Evolutionary conservation across 495 filamentous ascomycete genomes (phyloP).

Genomic region (Margaritispora aquatica): DNA sequence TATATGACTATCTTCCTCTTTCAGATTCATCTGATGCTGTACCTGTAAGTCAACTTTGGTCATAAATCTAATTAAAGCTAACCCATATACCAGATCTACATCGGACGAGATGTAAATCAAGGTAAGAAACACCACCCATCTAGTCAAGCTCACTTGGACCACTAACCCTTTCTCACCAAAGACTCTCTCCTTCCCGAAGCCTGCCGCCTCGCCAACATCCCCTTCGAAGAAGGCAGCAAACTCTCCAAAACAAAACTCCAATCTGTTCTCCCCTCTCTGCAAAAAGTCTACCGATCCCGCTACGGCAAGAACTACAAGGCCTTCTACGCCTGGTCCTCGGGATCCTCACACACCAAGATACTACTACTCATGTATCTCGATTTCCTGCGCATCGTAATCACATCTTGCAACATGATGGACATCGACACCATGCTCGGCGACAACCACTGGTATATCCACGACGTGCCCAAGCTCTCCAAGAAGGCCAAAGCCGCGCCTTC

Average conservation of each 20-base stretch:
- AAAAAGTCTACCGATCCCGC: slow-evolving; percentile 1
- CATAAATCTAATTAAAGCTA: not conserved
- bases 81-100: slow-evolving; percentile 13
- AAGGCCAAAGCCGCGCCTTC: not conserved
- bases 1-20: slow-evolving; percentile 18
- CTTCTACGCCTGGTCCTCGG: slow-evolving; percentile 18
- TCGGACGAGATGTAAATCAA: slow-evolving; percentile 18
- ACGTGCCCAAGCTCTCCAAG: slow-evolving; percentile 14
- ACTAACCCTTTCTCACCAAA: not conserved
- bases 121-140: not conserved
- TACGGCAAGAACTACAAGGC: slow-evolving; percentile 19
- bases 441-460: slow-evolving; percentile 24
- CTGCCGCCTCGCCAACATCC: no score
- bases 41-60: slow-evolving; percentile 12
- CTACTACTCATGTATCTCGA: slow-evolving; percentile 17
- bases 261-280: slow-evolving; percentile 8
- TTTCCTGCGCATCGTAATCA: slow-evolving; percentile 20
- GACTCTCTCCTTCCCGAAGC: not conserved
- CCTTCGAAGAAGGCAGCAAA: slow-evolving; percentile 8
- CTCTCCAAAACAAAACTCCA: slow-evolving; percentile 13
- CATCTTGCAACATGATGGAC: slow-evolving; percentile 23
- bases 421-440: slow-evolving; percentile 19
- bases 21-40: slow-evolving; percentile 8
- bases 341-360: slow-evolving; percentile 20
- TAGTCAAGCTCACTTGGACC: not conserved